Evolutionary conservation across 352 stramenopile genomes (phyloP).

Genomic region (Phytophthora palmivora): DNA sequence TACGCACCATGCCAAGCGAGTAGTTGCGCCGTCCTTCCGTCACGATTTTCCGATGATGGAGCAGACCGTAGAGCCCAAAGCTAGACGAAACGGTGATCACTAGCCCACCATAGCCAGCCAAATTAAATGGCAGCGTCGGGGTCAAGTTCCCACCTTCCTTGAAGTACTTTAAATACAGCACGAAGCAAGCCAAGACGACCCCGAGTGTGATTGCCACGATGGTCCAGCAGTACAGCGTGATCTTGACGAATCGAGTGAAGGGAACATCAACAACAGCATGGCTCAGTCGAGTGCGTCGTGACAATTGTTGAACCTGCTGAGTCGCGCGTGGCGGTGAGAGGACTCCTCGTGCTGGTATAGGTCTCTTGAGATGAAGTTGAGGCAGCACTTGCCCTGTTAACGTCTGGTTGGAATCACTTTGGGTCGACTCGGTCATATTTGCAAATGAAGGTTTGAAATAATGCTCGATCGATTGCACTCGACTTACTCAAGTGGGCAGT

Average conservation of each 20-base stretch:
- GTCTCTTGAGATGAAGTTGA: conserved; percentile 20
- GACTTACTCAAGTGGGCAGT: conserved; percentile 11
- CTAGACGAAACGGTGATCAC: conserved; percentile 50
- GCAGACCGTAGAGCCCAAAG: conserved; percentile 54
- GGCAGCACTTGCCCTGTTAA: conserved; percentile 20
- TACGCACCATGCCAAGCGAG: conserved; percentile 55
- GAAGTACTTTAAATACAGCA: conserved; percentile 69
- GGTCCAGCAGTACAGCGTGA: conserved; percentile 63
- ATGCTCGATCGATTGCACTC: background rate
- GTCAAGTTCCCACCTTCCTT: conserved; percentile 63
- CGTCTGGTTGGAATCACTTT: conserved; percentile 4
- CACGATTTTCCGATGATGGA: conserved; percentile 61
- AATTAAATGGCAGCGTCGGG: conserved; percentile 53
- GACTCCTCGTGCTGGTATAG: conserved; percentile 21
- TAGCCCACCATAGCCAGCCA: conserved; percentile 58
- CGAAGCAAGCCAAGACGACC: conserved; percentile 53
- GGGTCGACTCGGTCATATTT: conserved; percentile 23
- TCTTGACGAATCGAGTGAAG: conserved; percentile 42
- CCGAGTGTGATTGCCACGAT: conserved; percentile 61
- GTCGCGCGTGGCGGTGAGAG: conserved; percentile 22
- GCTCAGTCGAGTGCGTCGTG: conserved; percentile 8
- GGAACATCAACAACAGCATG: conserved; percentile 16
- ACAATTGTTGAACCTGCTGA: conserved; percentile 1
- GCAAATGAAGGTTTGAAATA: background rate
- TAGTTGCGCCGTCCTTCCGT: conserved; percentile 67